Base-by-base conservation (phyloP, 2,329 filamentous ascomycete species). In the Colletotrichum sp. region DNA sequence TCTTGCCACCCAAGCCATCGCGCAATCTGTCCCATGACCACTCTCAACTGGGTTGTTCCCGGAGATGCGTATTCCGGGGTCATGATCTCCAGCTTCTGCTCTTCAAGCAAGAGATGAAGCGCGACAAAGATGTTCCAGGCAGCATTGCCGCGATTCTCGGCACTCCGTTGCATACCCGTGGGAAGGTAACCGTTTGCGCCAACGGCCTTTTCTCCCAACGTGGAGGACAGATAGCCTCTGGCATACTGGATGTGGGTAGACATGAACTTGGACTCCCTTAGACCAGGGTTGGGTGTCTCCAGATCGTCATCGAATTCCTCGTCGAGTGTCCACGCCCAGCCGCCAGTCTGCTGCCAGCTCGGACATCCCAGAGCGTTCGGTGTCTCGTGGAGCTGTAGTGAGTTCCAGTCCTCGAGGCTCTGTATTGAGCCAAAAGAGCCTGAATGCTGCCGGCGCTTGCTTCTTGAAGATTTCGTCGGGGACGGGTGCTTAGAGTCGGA, bases 71-170 rank as follows among this genome's bases (percentile, higher is more conserved):
- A 85, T 66, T 89, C 87, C 0, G 87, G 85, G 0, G 84, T 84
- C 77, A 88, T 87, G 6, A 93, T 90, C 76, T 95, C 92, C 3
- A 99, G 89, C 81, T 98, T 98, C 77, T 94, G 90, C 82, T 99
- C 97, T 83, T 99, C 96, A 0, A 94, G 90, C n/a, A 98, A 87
- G 5, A 98, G 88, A 85, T 99, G 97, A 15, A 99, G 87, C 1
- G 91, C 94, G 78, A 97, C 87, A 48, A 96, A 90, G 67, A 94
- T 88, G 80, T 94, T 91, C 81, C 93, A 86, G 39, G 94, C 89
- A 70, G 92, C 85, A 80, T 88, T 93, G 71, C 90, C 88, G 58
- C 92, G 90, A 66, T 88, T 88, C 72, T 91, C 90, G 48, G 89
- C 86, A 70, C 88, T 90, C 67, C 89, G 85, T 65, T 84, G 84